Evolutionary conservation across 192 early-diverging fungal genomes (phyloP).

Genomic region (Coemansia sp.): DNA sequence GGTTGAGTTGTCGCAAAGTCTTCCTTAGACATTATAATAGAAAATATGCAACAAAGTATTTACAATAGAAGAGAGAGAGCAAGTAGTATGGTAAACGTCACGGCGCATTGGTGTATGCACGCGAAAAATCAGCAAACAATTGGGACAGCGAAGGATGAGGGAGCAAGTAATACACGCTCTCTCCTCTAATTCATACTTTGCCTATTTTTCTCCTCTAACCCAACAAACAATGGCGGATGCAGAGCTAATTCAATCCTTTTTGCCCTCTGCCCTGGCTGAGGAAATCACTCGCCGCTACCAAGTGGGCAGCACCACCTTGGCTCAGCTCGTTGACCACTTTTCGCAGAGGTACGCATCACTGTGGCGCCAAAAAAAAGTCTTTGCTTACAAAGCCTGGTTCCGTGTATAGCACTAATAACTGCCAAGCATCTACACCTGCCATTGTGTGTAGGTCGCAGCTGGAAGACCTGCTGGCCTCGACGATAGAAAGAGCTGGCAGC

Average conservation of each 20-base stretch:
- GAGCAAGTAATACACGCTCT: background rate
- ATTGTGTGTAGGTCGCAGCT: constrained; percentile 34
- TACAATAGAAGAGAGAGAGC: too few relatives aligned
- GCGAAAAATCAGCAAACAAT: background rate
- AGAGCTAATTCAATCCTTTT: constrained; percentile 26
- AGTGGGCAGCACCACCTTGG: constrained; percentile 23
- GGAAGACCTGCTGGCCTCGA: constrained; percentile 30
- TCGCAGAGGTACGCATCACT: constrained; percentile 30
- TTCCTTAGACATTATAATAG: background rate
- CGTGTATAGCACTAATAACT: background rate
- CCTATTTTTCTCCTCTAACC: background rate
- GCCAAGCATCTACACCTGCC: background rate
- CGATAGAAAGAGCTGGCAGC: constrained; percentile 30
- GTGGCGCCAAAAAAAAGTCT: background rate
- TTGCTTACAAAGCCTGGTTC: background rate
- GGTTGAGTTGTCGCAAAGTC: background rate
- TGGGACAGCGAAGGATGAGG: background rate
- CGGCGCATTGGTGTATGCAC: background rate
- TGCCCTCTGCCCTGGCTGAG: constrained; percentile 31
- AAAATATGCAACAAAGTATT: too few relatives aligned
- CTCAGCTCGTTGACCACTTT: constrained; percentile 40
- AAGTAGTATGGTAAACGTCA: background rate
- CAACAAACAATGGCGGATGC: background rate
- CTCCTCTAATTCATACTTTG: background rate
- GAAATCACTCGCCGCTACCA: constrained; percentile 40